Evolutionary conservation across 345 rosid species (phyloP).

Genomic region (Boechera stricta): DNA sequence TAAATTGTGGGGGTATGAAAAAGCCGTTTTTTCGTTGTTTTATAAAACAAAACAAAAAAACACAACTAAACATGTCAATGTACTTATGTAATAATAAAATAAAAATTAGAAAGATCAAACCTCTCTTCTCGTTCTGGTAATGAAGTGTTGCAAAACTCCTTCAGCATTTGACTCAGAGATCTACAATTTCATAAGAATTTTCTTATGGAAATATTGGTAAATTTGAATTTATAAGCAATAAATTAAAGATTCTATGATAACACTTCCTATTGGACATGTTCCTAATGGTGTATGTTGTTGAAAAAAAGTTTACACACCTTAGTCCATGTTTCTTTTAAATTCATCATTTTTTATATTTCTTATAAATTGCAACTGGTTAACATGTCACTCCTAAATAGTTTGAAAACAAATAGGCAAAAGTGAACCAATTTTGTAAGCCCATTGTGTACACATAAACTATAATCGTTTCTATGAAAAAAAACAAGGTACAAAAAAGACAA

Average conservation of each 20-base stretch:
- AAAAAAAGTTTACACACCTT: too few species aligned
- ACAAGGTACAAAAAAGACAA: too few species aligned
- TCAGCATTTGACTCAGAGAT: neutral
- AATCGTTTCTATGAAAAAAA: neutral
- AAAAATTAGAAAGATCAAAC: neutral
- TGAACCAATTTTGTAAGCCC: too few species aligned
- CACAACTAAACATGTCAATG: neutral
- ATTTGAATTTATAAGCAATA: neutral
- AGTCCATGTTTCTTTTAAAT: too few species aligned
- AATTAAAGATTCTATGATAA: neutral
- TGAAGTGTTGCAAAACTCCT: neutral
- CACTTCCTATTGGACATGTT: neutral
- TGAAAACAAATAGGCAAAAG: neutral
- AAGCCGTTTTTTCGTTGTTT: neutral
- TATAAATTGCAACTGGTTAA: too few species aligned
- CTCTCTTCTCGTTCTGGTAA: constrained; percentile 20
- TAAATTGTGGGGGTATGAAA: too few species aligned
- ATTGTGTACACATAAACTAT: too few species aligned
- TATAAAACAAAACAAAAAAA: neutral
- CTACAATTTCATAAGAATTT: constrained; percentile 20
- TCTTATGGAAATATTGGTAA: neutral
- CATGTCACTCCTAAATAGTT: neutral
- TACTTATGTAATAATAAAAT: neutral
- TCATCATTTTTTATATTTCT: too few species aligned
- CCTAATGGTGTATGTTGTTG: neutral